Base-by-base conservation (phyloP, 2,329 filamentous ascomycete species). In the Fusarium sp. region DNA sequence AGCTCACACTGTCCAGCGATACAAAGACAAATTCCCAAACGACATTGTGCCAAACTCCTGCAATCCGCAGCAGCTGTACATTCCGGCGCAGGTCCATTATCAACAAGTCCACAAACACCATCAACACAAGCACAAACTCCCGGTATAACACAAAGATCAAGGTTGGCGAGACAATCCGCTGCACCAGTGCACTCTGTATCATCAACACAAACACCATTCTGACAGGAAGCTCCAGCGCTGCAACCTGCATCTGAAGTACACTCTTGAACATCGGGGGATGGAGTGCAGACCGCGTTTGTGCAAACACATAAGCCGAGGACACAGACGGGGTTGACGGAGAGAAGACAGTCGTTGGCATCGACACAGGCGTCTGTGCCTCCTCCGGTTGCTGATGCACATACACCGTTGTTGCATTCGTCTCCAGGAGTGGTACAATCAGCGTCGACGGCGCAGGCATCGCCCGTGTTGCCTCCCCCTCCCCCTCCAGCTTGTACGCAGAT, bases 281-380 rank as follows among this genome's bases (percentile, higher is more conserved):
- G 8, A 18, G 32, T 2, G 9, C 68, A 75, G 23, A 70, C 37
- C 4, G 52, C 52, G 23, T 59, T 20, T 3, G 54, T 23, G 15
- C 68, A 70, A 3, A 59, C n/a, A 20, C 68, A 70, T 6, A 70
- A 52, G 10, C 68, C 68, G 5, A 67, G 52, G 17, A 14, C 37
- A 15, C 68, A 70, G 5, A 67, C n/a, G 15, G 66, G 46, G 14
- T 69, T 46, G 15, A 35, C 56, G 1, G 49, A 44, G 13, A 64
- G 12, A 20, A 70, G 26, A 18, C 67, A 70, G 7, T 70, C 56
- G 32, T 64, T 63, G 7, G 33, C 60, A 7, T 66, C 66, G 9
- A 54, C n/a, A 23, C 67, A 70, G 6, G 40, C n/a, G 7, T 44
- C 50, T 15, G 55, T 40, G 14, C 40, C 32, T 2, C 27, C 50